Conservation (phyloP, 1,284 basidiomycete genomes). For the Chalciporus sp. region DNA sequence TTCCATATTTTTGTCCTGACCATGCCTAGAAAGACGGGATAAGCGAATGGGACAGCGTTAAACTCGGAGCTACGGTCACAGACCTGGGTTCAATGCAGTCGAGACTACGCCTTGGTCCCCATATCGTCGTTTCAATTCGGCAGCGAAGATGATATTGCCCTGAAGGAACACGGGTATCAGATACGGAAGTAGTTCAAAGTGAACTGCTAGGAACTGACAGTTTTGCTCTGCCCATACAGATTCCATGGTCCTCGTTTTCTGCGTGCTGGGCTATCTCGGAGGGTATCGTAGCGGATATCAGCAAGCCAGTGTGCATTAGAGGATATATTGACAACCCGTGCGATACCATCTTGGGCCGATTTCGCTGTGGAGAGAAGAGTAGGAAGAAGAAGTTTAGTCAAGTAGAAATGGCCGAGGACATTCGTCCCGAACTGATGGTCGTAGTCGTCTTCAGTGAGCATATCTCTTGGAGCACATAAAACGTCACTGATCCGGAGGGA, state of each 20-base stretch:
- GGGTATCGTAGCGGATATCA: no score
- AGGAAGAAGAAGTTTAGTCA: slow-evolving; percentile 49
- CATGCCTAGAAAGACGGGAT: no score
- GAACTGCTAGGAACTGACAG: background rate
- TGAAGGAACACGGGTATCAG: slow-evolving; percentile 34
- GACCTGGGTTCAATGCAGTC: slow-evolving; percentile 37
- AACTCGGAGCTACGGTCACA: no score
- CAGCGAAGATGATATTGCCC: slow-evolving; percentile 37
- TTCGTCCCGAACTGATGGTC: slow-evolving; percentile 59
- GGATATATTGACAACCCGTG: no score
- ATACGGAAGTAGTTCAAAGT: background rate
- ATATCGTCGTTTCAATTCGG: slow-evolving; percentile 39
- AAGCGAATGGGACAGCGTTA: no score
- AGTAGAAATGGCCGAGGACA: slow-evolving; percentile 44
- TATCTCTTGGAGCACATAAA: slow-evolving; percentile 46
- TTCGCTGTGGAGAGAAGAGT: no score
- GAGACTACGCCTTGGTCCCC: slow-evolving; percentile 39
- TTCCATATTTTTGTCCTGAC: no score
- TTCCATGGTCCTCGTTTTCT: no score
- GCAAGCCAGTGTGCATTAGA: no score
- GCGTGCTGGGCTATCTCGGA: no score
- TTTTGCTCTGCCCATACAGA: no score
- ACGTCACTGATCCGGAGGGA: slow-evolving; percentile 42
- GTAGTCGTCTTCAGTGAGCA: slow-evolving; percentile 54
- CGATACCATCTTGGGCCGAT: no score